A percentile compares a stretch with the other conserved stretches of the same genome.
phyloP scores from a whole-genome alignment of 2,329 filamentous ascomycete genomes.

The Alternaria novae-zelandiae region DNA sequence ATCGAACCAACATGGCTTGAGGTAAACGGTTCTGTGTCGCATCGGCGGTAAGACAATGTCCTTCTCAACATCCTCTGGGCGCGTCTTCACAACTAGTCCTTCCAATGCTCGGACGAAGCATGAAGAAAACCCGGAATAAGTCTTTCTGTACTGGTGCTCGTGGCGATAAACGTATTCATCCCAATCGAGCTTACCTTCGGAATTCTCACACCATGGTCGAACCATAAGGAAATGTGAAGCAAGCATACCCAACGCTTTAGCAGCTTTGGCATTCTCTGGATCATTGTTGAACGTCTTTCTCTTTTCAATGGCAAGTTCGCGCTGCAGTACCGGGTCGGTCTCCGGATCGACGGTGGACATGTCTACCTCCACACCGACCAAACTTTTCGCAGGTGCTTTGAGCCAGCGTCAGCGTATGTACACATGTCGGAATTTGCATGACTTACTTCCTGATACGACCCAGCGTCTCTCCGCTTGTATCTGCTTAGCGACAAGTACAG shows the following conservation, averaged over 20 bases:
- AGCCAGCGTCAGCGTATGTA: neutral
- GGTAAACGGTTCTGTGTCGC: conserved; percentile 71
- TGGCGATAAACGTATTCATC: conserved; percentile 69
- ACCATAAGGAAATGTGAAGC: conserved; percentile 74
- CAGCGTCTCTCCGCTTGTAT: conserved; percentile 73
- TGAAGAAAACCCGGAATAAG: conserved; percentile 60
- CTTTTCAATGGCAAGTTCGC: conserved; percentile 47
- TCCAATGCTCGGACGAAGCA: conserved; percentile 75
- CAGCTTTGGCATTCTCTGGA: conserved; percentile 50
- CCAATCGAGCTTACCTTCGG: conserved; percentile 72
- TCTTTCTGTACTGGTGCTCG: conserved; percentile 57
- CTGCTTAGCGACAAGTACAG: conserved; percentile 62
- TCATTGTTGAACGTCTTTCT: conserved; percentile 48
- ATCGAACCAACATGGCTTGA: conserved; percentile 86
- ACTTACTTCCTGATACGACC: conserved; percentile 79
- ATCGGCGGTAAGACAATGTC: conserved; percentile 73
- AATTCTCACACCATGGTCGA: conserved; percentile 76
- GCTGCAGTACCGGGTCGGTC: conserved; percentile 29
- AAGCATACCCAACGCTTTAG: conserved; percentile 69
- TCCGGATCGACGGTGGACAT: conserved; percentile 47
- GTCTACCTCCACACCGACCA: conserved; percentile 76
- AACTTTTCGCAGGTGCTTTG: conserved; percentile 73
- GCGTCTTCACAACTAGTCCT: conserved; percentile 81
- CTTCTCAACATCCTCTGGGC: conserved; percentile 70
- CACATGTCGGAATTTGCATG: neutral